A percentile compares a stretch with the other conserved stretches of the same genome.
Evolutionary conservation across 768 basidiomycete genomes (phyloP).

Genomic region (Chalciporus sphaerocephalus): DNA sequence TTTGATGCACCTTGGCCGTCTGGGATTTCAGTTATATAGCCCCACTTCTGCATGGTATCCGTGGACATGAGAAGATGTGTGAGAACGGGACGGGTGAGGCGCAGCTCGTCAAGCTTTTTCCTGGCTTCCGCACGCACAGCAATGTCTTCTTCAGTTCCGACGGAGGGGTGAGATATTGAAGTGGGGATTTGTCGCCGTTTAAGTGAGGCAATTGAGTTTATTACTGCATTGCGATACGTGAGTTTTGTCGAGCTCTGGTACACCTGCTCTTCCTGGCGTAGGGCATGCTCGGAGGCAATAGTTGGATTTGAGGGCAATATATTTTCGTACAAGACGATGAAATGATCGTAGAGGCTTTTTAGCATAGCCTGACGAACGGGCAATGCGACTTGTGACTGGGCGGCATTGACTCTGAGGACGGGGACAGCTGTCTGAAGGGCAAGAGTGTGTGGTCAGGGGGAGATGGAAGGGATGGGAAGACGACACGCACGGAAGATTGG

Average conservation of each 20-base stretch:
- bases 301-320: conserved; percentile 52
- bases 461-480: background rate
- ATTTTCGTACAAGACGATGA: conserved; percentile 57
- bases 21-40: conserved; percentile 70
- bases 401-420: conserved; percentile 59
- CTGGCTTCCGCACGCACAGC: conserved; percentile 50
- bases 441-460: background rate
- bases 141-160: conserved; percentile 72
- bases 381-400: conserved; percentile 65
- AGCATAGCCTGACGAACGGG: conserved; percentile 80
- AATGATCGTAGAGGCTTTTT: conserved; percentile 70
- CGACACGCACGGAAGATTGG: conserved; percentile 25
- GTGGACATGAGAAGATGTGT: conserved; percentile 55
- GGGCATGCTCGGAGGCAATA: conserved; percentile 72
- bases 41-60: conserved; percentile 59
- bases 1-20: conserved; percentile 56
- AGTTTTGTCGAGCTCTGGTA: conserved; percentile 70
- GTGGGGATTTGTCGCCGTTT: conserved; percentile 55
- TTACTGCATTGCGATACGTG: conserved; percentile 77
- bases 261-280: conserved; percentile 76
- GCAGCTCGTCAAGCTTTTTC: conserved; percentile 50
- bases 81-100: conserved; percentile 49
- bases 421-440: conserved; percentile 55
- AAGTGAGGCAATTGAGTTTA: conserved; percentile 46
- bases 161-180: conserved; percentile 58